phyloP scores from a whole-genome alignment of 73 alveolate species.

The Paramecium tetraurelia region DNA sequence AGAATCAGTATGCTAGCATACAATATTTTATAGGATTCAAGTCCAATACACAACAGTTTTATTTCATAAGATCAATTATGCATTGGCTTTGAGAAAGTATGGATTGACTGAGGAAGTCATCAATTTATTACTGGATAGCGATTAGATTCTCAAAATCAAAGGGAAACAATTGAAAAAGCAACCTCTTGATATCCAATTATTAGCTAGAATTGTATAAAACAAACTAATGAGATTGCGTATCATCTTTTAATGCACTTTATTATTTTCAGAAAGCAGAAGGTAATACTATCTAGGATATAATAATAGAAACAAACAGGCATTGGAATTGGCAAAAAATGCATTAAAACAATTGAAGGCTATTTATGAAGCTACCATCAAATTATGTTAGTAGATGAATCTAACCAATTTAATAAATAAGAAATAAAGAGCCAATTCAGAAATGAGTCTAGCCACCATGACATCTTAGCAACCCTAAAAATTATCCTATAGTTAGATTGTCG shows the following conservation, averaged over 20 bases:
- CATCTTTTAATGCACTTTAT: constrained; percentile 33
- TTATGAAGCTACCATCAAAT: not conserved
- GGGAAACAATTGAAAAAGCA: constrained; percentile 26
- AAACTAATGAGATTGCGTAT: constrained; percentile 26
- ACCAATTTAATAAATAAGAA: not conserved
- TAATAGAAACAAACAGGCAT: constrained; percentile 14
- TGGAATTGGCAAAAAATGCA: constrained; percentile 36
- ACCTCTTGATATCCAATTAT: not conserved
- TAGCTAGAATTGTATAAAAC: not conserved
- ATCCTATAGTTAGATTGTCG: constrained; percentile 6
- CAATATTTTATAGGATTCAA: not conserved
- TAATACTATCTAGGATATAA: not conserved
- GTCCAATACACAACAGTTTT: constrained; percentile 35
- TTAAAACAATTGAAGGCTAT: not conserved
- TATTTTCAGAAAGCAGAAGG: constrained; percentile 45
- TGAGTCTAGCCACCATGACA: not conserved
- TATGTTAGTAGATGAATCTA: constrained; percentile 16
- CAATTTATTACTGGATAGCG: constrained; percentile 11
- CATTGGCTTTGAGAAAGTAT: constrained; percentile 1
- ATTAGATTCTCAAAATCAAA: constrained; percentile 8
- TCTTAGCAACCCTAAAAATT: not conserved
- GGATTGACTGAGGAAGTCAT: not conserved
- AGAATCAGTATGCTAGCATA: not conserved
- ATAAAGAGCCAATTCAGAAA: constrained; percentile 39
- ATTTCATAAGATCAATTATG: constrained; percentile 8